Evolutionary conservation across 805 yeast species (phyloP).

Genomic region (Cyberlindnera lachancei): DNA sequence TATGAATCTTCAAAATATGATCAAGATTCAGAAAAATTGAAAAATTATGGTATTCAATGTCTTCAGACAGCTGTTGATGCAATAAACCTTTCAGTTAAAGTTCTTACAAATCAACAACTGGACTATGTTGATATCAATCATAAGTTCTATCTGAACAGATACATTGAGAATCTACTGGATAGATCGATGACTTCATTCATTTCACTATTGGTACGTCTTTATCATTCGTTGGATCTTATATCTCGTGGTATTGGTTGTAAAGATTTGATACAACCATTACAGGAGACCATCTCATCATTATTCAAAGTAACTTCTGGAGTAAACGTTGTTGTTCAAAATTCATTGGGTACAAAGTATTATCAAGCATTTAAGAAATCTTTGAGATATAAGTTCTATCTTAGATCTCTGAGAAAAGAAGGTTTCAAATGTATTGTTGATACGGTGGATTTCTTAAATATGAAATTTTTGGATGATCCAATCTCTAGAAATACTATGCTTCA

Average conservation of each 20-base stretch:
- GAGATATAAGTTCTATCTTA: slow-evolving; percentile 16
- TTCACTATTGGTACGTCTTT: slow-evolving; percentile 12
- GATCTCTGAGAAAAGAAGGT: slow-evolving; percentile 18
- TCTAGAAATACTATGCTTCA: slow-evolving; percentile 10
- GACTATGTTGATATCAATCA: slow-evolving; percentile 13
- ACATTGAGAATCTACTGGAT: slow-evolving; percentile 14
- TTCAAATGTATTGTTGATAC: slow-evolving; percentile 20
- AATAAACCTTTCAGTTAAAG: slow-evolving; percentile 11
- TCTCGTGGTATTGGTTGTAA: slow-evolving; percentile 10
- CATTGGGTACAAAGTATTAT: slow-evolving; percentile 17
- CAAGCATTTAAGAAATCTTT: slow-evolving; percentile 20
- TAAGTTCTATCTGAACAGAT: slow-evolving; percentile 12
- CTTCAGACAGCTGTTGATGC: slow-evolving; percentile 8
- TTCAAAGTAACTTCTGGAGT: slow-evolving; percentile 14
- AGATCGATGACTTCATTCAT: slow-evolving; percentile 12
- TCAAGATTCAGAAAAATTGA: slow-evolving; percentile 9
- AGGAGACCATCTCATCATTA: slow-evolving; percentile 1
- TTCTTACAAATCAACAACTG: slow-evolving; percentile 8
- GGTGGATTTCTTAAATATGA: slow-evolving; percentile 13
- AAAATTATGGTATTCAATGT: slow-evolving; percentile 4
- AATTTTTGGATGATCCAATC: slow-evolving; percentile 13
- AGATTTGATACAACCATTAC: neutral
- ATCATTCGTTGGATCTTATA: slow-evolving; percentile 17
- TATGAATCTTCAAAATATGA: slow-evolving; percentile 14
- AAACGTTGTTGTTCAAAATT: slow-evolving; percentile 14